phyloP scores from a whole-genome alignment of 2,329 filamentous ascomycete genomes.

The Pestalotiopsis sp. region DNA sequence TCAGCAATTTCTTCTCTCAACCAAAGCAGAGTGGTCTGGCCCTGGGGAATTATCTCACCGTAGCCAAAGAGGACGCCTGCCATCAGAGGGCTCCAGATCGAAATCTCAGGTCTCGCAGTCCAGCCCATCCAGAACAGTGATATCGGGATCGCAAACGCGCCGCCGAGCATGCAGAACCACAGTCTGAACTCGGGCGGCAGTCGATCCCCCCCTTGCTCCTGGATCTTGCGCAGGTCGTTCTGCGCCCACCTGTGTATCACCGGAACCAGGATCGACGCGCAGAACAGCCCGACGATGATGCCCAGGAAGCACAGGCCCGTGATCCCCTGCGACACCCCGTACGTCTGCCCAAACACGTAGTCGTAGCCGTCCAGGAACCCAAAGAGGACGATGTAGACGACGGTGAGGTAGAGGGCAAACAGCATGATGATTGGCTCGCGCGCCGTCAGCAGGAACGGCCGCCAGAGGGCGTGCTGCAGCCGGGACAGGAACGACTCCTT shows the following conservation, averaged over 20 bases:
- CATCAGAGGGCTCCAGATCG: conserved; percentile 36
- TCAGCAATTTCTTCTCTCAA: not conserved
- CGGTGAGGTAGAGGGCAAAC: conserved; percentile 45
- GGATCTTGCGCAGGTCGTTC: conserved; percentile 18
- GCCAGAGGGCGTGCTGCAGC: conserved; percentile 21
- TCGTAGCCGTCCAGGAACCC: conserved; percentile 48
- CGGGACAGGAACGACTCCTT: conserved; percentile 20
- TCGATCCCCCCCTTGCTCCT: conserved; percentile 3
- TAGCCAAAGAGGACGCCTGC: conserved; percentile 41
- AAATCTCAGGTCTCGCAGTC: conserved; percentile 31
- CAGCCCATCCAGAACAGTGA: conserved; percentile 47
- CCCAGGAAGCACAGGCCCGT: conserved; percentile 38
- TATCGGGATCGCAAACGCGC: conserved; percentile 37
- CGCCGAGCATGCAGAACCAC: conserved; percentile 38
- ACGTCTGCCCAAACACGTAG: conserved; percentile 41
- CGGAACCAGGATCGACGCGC: conserved; percentile 27
- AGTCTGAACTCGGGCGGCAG: conserved; percentile 34
- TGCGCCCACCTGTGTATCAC: conserved; percentile 25
- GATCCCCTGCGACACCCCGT: conserved; percentile 38
- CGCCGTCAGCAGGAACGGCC: conserved; percentile 32
- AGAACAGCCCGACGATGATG: conserved; percentile 36
- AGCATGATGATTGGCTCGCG: conserved; percentile 37
- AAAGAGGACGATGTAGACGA: conserved; percentile 51
- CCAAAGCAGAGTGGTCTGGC: not conserved
- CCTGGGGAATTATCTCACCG: conserved; percentile 15